phyloP scores from a whole-genome alignment of 176 grass and related monocot genomes.

The Miscanthus lutarioriparius region DNA sequence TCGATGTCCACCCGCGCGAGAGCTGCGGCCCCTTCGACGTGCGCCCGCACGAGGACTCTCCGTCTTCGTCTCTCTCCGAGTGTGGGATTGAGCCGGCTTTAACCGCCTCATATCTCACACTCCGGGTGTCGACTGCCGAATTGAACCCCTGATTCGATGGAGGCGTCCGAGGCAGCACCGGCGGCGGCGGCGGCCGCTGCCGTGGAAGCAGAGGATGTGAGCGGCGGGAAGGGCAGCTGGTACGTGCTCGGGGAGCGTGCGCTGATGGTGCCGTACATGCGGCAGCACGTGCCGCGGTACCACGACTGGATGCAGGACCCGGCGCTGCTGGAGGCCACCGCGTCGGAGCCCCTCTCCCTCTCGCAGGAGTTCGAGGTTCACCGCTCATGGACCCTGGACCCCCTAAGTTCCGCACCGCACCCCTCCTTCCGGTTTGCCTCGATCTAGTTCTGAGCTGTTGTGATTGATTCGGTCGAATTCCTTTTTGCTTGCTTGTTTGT shows the following conservation, averaged over 20 bases:
- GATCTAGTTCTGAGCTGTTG: not conserved
- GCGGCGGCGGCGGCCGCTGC: not conserved
- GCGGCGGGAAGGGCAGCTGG: slow-evolving; percentile 23
- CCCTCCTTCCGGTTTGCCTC: not conserved
- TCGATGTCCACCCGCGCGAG: not conserved
- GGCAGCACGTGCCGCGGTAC: slow-evolving; percentile 83
- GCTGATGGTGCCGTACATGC: slow-evolving; percentile 70
- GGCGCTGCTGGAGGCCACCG: slow-evolving; percentile 74
- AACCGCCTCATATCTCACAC: not conserved
- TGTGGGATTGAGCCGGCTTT: not conserved
- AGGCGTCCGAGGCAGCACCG: slow-evolving; percentile 14
- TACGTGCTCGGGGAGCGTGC: slow-evolving; percentile 51
- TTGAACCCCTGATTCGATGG: slow-evolving; percentile 7
- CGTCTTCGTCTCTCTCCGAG: no score
- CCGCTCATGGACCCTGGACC: slow-evolving; percentile 74
- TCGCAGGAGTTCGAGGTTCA: slow-evolving; percentile 77
- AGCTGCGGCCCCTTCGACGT: not conserved
- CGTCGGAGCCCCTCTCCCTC: slow-evolving; percentile 78
- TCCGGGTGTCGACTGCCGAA: not conserved
- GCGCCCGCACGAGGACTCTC: no score
- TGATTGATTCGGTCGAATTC: slow-evolving; percentile 27
- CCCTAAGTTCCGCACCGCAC: slow-evolving; percentile 1
- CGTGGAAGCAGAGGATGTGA: not conserved
- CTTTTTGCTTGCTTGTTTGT: slow-evolving; percentile 2
- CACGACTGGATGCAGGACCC: slow-evolving; percentile 88